phyloP scores from a whole-genome alignment of 1,139 yeast species.

The Candida tropicalis region DNA sequence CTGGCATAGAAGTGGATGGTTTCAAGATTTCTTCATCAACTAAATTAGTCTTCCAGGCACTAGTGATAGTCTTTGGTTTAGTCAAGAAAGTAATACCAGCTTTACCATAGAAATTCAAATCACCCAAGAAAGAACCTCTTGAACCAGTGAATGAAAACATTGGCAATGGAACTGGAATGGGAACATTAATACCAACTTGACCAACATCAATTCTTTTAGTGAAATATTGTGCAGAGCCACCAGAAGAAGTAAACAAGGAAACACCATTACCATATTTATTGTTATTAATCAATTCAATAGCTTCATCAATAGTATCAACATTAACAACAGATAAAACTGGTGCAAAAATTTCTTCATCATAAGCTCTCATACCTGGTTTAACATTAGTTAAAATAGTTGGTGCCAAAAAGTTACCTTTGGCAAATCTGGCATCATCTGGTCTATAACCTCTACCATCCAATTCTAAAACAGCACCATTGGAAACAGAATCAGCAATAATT shows the following conservation, averaged over 20 bases:
- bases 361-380: conserved; percentile 70
- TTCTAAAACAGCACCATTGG: conserved; percentile 59
- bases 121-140: conserved; percentile 77
- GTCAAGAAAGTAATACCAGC: conserved; percentile 74
- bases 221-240: conserved; percentile 70
- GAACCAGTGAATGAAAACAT: conserved; percentile 83
- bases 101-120: conserved; percentile 78
- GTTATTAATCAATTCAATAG: conserved; percentile 63
- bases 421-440: conserved; percentile 47
- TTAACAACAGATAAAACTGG: conserved; percentile 71
- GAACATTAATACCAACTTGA: conserved; percentile 79
- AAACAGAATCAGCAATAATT: conserved; percentile 57
- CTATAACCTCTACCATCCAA: conserved; percentile 66
- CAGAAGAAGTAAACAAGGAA: conserved; percentile 70
- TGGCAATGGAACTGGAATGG: conserved; percentile 84
- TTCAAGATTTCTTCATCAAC: conserved; percentile 49
- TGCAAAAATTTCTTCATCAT: conserved; percentile 77
- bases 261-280: conserved; percentile 79
- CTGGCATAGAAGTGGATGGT: conserved; percentile 71
- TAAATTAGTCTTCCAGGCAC: conserved; percentile 65
- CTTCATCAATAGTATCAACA: conserved; percentile 72
- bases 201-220: conserved; percentile 73
- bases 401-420: conserved; percentile 73
- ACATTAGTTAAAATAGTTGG: conserved; percentile 70
- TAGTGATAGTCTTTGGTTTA: conserved; percentile 75